Evolutionary conservation across 2,329 filamentous ascomycete genomes (phyloP).

Genomic region (Sarocladium brachiariae): DNA sequence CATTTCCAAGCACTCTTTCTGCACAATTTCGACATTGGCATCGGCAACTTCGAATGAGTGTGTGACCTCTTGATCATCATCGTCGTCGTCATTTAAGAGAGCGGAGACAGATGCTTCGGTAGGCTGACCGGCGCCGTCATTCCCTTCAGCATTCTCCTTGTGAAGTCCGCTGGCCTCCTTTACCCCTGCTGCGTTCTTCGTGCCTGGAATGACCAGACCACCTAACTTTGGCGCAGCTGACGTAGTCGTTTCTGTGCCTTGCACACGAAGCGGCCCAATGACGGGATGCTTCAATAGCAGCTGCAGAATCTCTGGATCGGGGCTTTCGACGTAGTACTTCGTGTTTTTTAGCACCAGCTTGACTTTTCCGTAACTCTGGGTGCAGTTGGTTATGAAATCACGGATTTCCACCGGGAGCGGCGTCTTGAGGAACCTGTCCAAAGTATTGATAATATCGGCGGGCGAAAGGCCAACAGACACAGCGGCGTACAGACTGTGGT

Average conservation of each 20-base stretch:
- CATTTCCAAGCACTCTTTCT: constrained; percentile 82
- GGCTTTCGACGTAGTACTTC: constrained; percentile 88
- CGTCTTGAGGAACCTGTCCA: constrained; percentile 84
- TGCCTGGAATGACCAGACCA: constrained; percentile 86
- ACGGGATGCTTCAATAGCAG: constrained; percentile 76
- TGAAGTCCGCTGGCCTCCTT: constrained; percentile 55
- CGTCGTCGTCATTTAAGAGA: constrained; percentile 72
- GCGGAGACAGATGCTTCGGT: constrained; percentile 63
- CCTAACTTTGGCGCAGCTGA: constrained; percentile 80
- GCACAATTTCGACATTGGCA: constrained; percentile 74
- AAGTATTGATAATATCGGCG: constrained; percentile 79
- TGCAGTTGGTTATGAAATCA: constrained; percentile 71
- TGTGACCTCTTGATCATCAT: constrained; percentile 80
- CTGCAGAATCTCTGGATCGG: constrained; percentile 79
- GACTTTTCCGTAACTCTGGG: constrained; percentile 89
- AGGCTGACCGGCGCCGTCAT: constrained; percentile 41
- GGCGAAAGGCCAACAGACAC: constrained; percentile 90
- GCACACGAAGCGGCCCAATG: constrained; percentile 73
- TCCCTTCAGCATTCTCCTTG: constrained; percentile 21
- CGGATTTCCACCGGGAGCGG: constrained; percentile 75
- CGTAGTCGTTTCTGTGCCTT: constrained; percentile 68
- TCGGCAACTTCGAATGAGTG: constrained; percentile 90
- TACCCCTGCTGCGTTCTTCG: constrained; percentile 83
- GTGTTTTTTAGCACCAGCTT: constrained; percentile 93
- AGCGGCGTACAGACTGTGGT: constrained; percentile 90